Conservation (phyloP, 2,329 filamentous ascomycete genomes). For the Pyricularia sp. region DNA sequence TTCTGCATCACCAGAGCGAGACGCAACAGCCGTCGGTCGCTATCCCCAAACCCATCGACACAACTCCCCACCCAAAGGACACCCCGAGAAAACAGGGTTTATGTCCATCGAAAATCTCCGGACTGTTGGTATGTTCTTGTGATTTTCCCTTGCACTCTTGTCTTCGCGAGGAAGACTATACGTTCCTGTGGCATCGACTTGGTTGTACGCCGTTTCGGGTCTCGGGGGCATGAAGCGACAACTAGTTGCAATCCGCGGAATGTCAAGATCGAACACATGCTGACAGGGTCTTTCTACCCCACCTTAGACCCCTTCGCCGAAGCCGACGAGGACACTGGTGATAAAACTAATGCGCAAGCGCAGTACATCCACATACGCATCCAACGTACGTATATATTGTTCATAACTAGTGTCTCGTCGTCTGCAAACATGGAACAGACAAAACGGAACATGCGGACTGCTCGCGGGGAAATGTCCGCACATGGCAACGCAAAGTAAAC, state of each 20-base stretch:
- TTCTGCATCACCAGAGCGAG: slow-evolving; percentile 5
- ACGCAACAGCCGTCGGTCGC: slow-evolving; percentile 7
- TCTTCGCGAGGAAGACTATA: background rate
- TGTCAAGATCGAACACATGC: slow-evolving; percentile 11
- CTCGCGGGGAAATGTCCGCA: too few species aligned
- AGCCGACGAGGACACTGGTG: slow-evolving; percentile 98
- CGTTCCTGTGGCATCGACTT: background rate
- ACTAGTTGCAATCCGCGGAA: background rate
- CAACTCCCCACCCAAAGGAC: slow-evolving; percentile 1
- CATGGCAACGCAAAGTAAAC: background rate
- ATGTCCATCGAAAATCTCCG: slow-evolving; percentile 99
- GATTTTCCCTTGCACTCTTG: background rate
- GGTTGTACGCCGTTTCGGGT: background rate
- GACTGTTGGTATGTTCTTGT: slow-evolving; percentile 66
- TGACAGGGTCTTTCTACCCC: slow-evolving; percentile 13
- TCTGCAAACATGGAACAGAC: background rate
- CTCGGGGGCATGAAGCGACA: background rate
- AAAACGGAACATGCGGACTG: background rate
- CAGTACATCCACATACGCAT: slow-evolving; percentile 96
- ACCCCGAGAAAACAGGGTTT: slow-evolving; percentile 6
- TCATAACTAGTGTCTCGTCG: background rate
- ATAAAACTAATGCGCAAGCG: slow-evolving; percentile 90
- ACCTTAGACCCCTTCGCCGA: slow-evolving; percentile 97
- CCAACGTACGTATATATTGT: slow-evolving; percentile 65
- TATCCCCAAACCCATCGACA: background rate